A percentile compares a stretch with the other conserved stretches of the same genome.
These are phyloP conservation scores for Hygrophoropsis aurantiaca DNA, from an alignment of 768 basidiomycete genomes.

Conservation along the genomic window DNA sequence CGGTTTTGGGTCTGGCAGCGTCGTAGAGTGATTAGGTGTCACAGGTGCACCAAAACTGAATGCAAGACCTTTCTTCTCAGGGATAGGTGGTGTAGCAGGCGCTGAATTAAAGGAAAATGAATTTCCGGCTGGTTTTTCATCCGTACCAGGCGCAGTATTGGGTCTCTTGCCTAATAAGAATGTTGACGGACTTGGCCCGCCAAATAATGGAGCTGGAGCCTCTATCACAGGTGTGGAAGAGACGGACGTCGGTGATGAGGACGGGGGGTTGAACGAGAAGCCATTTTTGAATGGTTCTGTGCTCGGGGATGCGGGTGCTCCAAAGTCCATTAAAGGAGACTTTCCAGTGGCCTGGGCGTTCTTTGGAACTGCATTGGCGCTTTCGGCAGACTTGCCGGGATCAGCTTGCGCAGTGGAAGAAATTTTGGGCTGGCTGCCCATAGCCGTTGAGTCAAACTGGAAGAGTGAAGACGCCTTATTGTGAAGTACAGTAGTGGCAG, in stretches of 20 bases:
- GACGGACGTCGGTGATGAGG: slow-evolving; percentile 11
- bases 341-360: background rate
- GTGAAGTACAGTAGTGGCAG: slow-evolving; percentile 12
- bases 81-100: slow-evolving; percentile 17
- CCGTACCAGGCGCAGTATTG: slow-evolving; percentile 19
- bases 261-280: slow-evolving; percentile 32
- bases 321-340: slow-evolving; percentile 24
- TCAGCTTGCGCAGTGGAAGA: too few species aligned
- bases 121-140: slow-evolving; percentile 16
- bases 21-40: too few species aligned
- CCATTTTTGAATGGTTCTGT: slow-evolving; percentile 10
- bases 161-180: slow-evolving; percentile 47
- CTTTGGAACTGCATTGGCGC: background rate
- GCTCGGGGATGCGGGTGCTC: too few species aligned
- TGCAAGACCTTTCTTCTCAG: slow-evolving; percentile 20
- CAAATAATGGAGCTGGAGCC: slow-evolving; percentile 44
- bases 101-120: slow-evolving; percentile 47
- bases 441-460: slow-evolving; percentile 32
- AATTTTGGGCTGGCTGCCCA: slow-evolving; percentile 18
- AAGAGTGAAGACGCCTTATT: slow-evolving; percentile 14
- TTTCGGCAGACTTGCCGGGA: background rate
- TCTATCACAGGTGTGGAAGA: slow-evolving; percentile 26
- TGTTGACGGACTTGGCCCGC: slow-evolving; percentile 22
- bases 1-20: too few species aligned
- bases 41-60: slow-evolving; percentile 30